These are phyloP conservation scores for Pseudozyma hubeiensis DNA, from an alignment of 1,284 basidiomycete species.

Conservation along the genomic window DNA sequence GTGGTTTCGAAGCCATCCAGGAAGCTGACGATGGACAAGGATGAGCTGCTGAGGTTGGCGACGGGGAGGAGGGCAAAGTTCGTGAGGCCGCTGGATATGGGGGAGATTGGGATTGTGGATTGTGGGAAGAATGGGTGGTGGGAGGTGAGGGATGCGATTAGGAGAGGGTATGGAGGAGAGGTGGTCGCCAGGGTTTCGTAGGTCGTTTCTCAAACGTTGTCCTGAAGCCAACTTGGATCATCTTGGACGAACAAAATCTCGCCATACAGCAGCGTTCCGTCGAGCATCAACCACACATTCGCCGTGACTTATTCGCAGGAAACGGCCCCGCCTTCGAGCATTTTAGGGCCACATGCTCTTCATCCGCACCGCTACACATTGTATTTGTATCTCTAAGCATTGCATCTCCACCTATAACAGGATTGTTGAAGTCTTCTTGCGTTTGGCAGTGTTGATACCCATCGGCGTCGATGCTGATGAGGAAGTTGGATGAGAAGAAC, in stretches of 20 bases:
- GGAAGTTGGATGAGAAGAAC: neutral
- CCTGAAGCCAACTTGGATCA: too few species aligned
- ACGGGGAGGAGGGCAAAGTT: conserved; percentile 71
- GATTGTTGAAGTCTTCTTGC: neutral
- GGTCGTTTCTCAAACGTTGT: neutral
- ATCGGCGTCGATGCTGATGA: neutral
- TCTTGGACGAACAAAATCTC: too few species aligned
- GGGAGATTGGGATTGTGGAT: conserved; percentile 84
- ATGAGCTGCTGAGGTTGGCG: conserved; percentile 80
- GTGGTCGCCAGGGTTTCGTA: conserved; percentile 69
- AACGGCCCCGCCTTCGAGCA: too few species aligned
- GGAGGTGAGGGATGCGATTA: conserved; percentile 70
- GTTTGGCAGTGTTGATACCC: too few species aligned
- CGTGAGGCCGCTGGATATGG: conserved; percentile 80
- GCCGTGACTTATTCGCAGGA: too few species aligned
- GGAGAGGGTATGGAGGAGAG: conserved; percentile 68
- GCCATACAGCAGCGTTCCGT: too few species aligned
- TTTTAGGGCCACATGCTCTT: too few species aligned
- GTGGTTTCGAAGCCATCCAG: conserved; percentile 81
- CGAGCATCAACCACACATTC: too few species aligned
- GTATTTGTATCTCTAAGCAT: conserved; percentile 39
- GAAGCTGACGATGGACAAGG: conserved; percentile 78
- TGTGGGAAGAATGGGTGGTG: conserved; percentile 73
- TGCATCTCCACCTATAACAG: conserved; percentile 1
- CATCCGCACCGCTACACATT: neutral